Base-by-base conservation (phyloP, 768 basidiomycete species). In the Naganishia vaughanmartiniae region DNA sequence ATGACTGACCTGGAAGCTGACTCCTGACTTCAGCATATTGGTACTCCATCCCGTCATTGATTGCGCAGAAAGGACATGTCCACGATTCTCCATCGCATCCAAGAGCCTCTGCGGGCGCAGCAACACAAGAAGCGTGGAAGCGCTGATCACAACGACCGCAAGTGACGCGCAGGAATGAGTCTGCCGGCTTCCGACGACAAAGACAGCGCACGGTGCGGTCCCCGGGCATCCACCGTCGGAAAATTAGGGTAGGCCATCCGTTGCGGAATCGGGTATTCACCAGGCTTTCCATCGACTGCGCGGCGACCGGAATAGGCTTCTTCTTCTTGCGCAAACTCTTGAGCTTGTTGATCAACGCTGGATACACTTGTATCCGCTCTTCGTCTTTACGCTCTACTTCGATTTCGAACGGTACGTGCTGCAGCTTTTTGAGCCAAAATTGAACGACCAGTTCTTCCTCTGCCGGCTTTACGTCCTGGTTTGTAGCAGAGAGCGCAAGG, bases 21-120 rank as follows among this genome's bases (percentile, higher is more conserved):
- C 36, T 54, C 33, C 45, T 46, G 3, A 56, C 45, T 19, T 55
- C 53, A 21, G 68, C 70, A 48, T 76, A 75, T 31, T 53, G 55
- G 63, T 78, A 78, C 31, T 65, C 33, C 68, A 76, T 74, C 4
- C 72, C 79, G 54, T 76, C 75, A 31, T 78, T 77, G 33, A 78
- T 74, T 4, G 71, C 53, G 65, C 79, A 80, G 39, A 75, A 78
- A 19, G 79, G 79, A 70, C 79, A 80, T n/a, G 73, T 60, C 77
- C 79, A 77, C 21, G 54, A 21, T 34, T 75, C 71, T 5, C 54
- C 56, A 55, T 66, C 70, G 26, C 65, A 54, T 15, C 58, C 66
- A 21, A 70, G 54, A 21, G 67, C 53, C 17, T 75, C 72, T 2
- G 42, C 24, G 19, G 75, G 75, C 0, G 75, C 75, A 57, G 54